phyloP scores from a whole-genome alignment of 768 basidiomycete species.

The Baorangia bicolor region DNA sequence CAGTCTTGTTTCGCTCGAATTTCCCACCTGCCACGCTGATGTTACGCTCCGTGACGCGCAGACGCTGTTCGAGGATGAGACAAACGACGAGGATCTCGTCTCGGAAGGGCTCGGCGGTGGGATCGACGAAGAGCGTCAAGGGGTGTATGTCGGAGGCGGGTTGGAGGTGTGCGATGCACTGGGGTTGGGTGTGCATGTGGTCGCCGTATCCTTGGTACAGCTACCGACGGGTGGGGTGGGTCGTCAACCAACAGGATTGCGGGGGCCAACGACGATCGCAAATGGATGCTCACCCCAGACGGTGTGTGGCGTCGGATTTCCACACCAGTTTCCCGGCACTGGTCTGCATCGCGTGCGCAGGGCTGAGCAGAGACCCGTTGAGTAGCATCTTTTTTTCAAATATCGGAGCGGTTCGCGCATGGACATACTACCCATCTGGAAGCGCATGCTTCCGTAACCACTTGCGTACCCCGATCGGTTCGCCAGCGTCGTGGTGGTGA shows the following conservation, averaged over 20 bases:
- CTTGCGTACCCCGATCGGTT: too few relatives aligned
- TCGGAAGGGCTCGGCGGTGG: conserved; percentile 1
- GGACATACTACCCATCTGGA: too few relatives aligned
- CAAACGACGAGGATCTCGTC: conserved; percentile 14
- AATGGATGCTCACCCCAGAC: conserved; percentile 7
- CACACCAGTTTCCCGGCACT: neutral
- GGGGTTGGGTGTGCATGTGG: neutral
- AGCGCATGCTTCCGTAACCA: too few relatives aligned
- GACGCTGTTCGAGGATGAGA: conserved; percentile 17
- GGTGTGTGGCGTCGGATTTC: conserved; percentile 14
- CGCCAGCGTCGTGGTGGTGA: too few relatives aligned
- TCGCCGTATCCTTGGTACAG: conserved; percentile 6
- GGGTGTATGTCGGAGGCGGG: neutral
- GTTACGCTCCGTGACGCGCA: conserved; percentile 10
- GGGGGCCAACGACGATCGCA: too few relatives aligned
- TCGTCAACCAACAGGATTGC: neutral
- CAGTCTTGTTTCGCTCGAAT: conserved; percentile 11
- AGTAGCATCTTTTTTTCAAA: too few relatives aligned
- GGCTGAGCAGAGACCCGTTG: neutral
- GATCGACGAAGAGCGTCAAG: conserved; percentile 11
- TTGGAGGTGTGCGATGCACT: conserved; percentile 13
- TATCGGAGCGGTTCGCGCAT: too few relatives aligned
- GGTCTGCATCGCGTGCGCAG: conserved; percentile 9
- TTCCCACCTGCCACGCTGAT: conserved; percentile 9
- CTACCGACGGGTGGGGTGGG: neutral